phyloP scores from a whole-genome alignment of 164 flowering plant genomes.

The Stephania cephalantha region DNA sequence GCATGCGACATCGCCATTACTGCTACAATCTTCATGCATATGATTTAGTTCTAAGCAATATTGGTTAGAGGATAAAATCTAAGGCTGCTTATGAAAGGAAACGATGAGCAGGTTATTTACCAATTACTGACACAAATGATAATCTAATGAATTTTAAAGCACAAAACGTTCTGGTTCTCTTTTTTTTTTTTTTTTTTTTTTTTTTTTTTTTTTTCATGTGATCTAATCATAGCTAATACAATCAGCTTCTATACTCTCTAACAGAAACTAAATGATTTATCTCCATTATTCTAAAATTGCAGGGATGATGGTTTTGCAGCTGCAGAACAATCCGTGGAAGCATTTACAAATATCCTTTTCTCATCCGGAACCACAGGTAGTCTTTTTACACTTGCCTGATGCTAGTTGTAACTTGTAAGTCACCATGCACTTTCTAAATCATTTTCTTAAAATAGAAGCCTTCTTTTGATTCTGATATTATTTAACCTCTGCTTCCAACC shows the following conservation, averaged over 20 bases:
- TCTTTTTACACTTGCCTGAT: not conserved
- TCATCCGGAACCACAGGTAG: constrained; percentile 99
- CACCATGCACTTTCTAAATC: not conserved
- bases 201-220: not conserved
- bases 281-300: constrained; percentile 22
- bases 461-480: not conserved
- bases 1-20: too few species aligned
- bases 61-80: too few species aligned
- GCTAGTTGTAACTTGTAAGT: not conserved
- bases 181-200: not conserved
- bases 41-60: too few species aligned
- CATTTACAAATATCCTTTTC: constrained; percentile 80
- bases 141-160: not conserved
- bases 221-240: not conserved
- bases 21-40: too few species aligned
- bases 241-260: not conserved
- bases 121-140: not conserved
- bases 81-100: not conserved
- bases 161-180: not conserved
- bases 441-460: not conserved
- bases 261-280: constrained; percentile 6
- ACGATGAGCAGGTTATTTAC: not conserved
- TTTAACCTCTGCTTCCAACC: not conserved
- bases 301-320: constrained; percentile 53
- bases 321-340: constrained; percentile 57